Conservation (phyloP, 805 yeast genomes). For the Grigorovia transvaalensis region DNA sequence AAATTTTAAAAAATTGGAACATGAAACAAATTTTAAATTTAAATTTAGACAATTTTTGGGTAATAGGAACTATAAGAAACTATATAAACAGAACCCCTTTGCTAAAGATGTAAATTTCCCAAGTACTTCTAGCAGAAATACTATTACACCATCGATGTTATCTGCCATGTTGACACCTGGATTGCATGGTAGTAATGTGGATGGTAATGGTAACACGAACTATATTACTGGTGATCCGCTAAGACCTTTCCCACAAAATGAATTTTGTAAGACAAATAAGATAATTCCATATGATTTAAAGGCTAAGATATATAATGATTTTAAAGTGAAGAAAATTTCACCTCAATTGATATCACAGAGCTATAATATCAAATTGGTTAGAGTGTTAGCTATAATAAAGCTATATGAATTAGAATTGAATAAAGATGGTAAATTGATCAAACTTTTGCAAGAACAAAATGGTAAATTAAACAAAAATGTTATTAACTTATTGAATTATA, state of each 20-base stretch:
- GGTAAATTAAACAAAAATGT: not conserved
- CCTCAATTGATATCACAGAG: slow-evolving; percentile 67
- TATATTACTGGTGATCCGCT: slow-evolving; percentile 19
- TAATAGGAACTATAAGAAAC: slow-evolving; percentile 74
- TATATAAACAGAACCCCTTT: slow-evolving; percentile 67
- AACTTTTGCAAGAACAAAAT: not conserved
- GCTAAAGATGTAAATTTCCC: slow-evolving; percentile 26
- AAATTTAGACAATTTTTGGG: slow-evolving; percentile 71
- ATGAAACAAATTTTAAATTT: slow-evolving; percentile 46
- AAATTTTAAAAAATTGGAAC: slow-evolving; percentile 12
- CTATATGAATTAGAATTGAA: slow-evolving; percentile 53
- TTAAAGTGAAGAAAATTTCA: slow-evolving; percentile 41
- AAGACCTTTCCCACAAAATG: slow-evolving; percentile 77
- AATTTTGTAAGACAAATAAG: slow-evolving; percentile 55
- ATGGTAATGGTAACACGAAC: not conserved
- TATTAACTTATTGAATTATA: not conserved
- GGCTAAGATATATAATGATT: slow-evolving; percentile 46
- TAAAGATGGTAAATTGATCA: not conserved
- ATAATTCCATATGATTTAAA: slow-evolving; percentile 51
- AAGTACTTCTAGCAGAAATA: too few species aligned
- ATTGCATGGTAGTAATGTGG: not conserved
- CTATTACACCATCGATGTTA: not conserved
- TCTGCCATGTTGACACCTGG: not conserved
- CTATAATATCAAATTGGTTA: slow-evolving; percentile 70
- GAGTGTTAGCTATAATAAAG: slow-evolving; percentile 80